Conservation (phyloP, 352 stramenopile species). For the Phytophthora sp. region DNA sequence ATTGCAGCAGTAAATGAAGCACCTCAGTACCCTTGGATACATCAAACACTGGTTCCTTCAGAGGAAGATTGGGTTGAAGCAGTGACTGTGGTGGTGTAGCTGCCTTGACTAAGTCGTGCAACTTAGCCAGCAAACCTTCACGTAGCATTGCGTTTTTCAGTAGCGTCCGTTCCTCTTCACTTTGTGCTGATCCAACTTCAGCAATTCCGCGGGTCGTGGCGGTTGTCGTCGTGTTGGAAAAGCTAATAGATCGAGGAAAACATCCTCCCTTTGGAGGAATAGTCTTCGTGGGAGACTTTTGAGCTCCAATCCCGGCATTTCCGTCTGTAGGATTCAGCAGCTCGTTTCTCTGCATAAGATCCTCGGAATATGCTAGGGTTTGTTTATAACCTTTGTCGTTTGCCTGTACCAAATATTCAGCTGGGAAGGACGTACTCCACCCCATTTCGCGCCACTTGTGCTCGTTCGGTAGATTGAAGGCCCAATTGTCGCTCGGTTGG, state of each 20-base stretch:
- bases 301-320: background rate
- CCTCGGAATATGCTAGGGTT: constrained; percentile 68
- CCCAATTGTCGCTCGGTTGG: constrained; percentile 13
- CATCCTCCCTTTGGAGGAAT: constrained; percentile 21
- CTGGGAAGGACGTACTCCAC: constrained; percentile 75
- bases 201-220: constrained; percentile 28
- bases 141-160: constrained; percentile 66
- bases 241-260: constrained; percentile 28
- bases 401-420: constrained; percentile 56
- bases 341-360: constrained; percentile 34
- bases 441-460: constrained; percentile 66
- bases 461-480: constrained; percentile 25
- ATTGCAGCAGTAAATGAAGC: constrained; percentile 67
- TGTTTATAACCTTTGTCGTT: constrained; percentile 54
- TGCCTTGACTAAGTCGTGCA: constrained; percentile 46
- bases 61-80: constrained; percentile 27
- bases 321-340: background rate
- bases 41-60: constrained; percentile 42
- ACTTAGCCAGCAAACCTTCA: constrained; percentile 60
- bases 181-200: constrained; percentile 33
- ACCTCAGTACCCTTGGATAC: constrained; percentile 57
- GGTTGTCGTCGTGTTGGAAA: constrained; percentile 30
- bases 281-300: constrained; percentile 17
- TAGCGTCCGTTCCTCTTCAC: constrained; percentile 39
- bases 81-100: constrained; percentile 29